Evolutionary conservation across 2,329 filamentous ascomycete species (phyloP).

Genomic region (Chaetomiaceae sp.): DNA sequence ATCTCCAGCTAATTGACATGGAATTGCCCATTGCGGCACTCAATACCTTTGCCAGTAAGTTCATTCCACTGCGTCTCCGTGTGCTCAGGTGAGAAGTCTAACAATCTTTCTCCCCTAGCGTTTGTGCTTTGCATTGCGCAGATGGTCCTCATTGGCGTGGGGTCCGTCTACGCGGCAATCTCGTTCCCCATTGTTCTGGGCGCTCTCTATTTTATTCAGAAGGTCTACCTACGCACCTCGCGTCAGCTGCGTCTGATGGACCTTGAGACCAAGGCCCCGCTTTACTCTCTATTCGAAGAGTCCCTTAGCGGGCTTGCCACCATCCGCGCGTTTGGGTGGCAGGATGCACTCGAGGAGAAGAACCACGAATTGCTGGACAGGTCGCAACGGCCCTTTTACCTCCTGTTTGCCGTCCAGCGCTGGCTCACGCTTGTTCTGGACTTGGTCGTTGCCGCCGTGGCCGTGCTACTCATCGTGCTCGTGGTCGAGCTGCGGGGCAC

Average conservation of each 20-base stretch:
- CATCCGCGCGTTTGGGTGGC: constrained; percentile 51
- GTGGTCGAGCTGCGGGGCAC: constrained; percentile 29
- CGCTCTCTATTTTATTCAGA: constrained; percentile 34
- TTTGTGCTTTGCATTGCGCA: constrained; percentile 34
- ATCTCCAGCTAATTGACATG: constrained; percentile 27
- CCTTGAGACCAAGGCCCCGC: constrained; percentile 45
- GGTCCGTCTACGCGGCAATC: constrained; percentile 38
- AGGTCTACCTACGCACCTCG: constrained; percentile 46
- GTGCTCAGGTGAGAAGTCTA: constrained; percentile 11
- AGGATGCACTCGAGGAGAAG: constrained; percentile 35
- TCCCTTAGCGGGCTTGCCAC: constrained; percentile 42
- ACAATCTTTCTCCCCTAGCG: constrained; percentile 8
- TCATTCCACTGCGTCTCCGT: neutral
- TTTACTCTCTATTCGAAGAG: constrained; percentile 45
- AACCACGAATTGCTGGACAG: constrained; percentile 44
- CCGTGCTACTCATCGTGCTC: constrained; percentile 32
- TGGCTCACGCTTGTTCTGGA: constrained; percentile 42
- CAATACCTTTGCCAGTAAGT: constrained; percentile 23
- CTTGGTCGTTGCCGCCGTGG: constrained; percentile 33
- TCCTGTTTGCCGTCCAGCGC: constrained; percentile 50
- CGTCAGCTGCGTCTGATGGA: constrained; percentile 47
- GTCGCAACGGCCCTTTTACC: constrained; percentile 52
- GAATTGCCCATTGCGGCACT: constrained; percentile 26
- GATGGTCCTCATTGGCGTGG: constrained; percentile 38
- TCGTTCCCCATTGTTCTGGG: constrained; percentile 38